phyloP scores from a whole-genome alignment of 495 filamentous ascomycete species.

The Monascus purpureus region DNA sequence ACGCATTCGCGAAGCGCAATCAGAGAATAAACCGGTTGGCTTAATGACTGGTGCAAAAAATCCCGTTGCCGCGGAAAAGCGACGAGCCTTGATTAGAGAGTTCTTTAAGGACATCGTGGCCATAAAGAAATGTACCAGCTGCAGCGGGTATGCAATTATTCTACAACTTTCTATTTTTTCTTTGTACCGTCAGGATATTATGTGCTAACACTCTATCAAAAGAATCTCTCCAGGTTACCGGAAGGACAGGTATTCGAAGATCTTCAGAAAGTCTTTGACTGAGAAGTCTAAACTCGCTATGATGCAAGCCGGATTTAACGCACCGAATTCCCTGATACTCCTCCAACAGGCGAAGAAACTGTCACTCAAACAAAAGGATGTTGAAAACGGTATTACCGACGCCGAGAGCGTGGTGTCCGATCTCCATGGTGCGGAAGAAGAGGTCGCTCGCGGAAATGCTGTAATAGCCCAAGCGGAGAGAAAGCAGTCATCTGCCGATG shows the following conservation, averaged over 20 bases:
- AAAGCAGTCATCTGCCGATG: constrained; percentile 18
- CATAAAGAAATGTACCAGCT: constrained; percentile 57
- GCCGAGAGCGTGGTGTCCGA: constrained; percentile 16
- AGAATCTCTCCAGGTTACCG: constrained; percentile 65
- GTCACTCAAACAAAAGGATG: constrained; percentile 18
- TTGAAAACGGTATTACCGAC: constrained; percentile 11
- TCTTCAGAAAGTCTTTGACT: constrained; percentile 70
- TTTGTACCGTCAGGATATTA: constrained; percentile 4
- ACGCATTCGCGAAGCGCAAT: constrained; percentile 42
- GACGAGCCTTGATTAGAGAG: constrained; percentile 61
- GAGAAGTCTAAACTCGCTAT: constrained; percentile 61
- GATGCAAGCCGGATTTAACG: constrained; percentile 51
- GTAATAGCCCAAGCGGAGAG: constrained; percentile 18
- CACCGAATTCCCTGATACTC: constrained; percentile 45
- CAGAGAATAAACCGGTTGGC: constrained; percentile 27
- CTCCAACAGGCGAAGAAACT: constrained; percentile 26
- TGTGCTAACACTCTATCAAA: constrained; percentile 10
- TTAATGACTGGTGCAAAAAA: constrained; percentile 54
- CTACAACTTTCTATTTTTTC: neutral
- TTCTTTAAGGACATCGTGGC: constrained; percentile 56
- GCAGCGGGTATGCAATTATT: constrained; percentile 41
- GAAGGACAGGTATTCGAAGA: constrained; percentile 79
- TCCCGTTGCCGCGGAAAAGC: constrained; percentile 61
- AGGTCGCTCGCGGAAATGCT: constrained; percentile 46
- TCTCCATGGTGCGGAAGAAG: constrained; percentile 49